These are phyloP conservation scores for Solanum appendiculatum DNA, from an alignment of 257 asterid species.

Conservation along the genomic window DNA sequence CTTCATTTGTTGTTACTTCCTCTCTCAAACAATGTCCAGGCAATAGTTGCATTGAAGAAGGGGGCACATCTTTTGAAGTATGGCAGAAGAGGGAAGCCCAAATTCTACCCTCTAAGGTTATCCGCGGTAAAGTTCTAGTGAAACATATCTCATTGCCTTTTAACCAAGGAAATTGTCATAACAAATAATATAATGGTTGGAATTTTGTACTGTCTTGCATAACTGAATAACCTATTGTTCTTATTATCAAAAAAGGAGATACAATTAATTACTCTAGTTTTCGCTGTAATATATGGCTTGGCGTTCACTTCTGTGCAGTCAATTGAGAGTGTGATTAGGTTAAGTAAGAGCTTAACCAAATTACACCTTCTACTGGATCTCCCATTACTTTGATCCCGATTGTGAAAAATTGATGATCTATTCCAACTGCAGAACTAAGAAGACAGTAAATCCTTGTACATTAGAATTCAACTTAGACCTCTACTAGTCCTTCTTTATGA, in stretches of 20 bases:
- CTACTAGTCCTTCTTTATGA: background rate
- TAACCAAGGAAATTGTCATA: background rate
- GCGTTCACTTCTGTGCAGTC: background rate
- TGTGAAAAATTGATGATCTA: background rate
- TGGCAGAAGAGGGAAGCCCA: slow-evolving; percentile 39
- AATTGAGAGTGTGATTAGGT: background rate
- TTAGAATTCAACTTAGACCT: background rate
- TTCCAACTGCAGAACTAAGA: background rate
- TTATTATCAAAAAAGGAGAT: background rate
- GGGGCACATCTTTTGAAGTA: slow-evolving; percentile 40
- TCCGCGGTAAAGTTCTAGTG: slow-evolving; percentile 22
- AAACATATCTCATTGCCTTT: background rate
- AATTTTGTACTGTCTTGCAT: background rate
- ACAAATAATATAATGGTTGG: background rate
- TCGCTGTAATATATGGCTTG: background rate
- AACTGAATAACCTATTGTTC: background rate
- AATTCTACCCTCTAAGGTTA: slow-evolving; percentile 41
- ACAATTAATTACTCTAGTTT: background rate
- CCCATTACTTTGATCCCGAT: background rate
- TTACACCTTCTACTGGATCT: background rate
- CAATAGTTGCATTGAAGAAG: slow-evolving; percentile 43
- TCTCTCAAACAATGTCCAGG: slow-evolving; percentile 15
- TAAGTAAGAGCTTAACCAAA: background rate
- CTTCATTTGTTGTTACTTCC: background rate
- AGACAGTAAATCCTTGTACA: background rate